A percentile compares a stretch with the other conserved stretches of the same genome.
Evolutionary conservation across 495 filamentous ascomycete species (phyloP).

Genomic region (Pyronema omphalodes): DNA sequence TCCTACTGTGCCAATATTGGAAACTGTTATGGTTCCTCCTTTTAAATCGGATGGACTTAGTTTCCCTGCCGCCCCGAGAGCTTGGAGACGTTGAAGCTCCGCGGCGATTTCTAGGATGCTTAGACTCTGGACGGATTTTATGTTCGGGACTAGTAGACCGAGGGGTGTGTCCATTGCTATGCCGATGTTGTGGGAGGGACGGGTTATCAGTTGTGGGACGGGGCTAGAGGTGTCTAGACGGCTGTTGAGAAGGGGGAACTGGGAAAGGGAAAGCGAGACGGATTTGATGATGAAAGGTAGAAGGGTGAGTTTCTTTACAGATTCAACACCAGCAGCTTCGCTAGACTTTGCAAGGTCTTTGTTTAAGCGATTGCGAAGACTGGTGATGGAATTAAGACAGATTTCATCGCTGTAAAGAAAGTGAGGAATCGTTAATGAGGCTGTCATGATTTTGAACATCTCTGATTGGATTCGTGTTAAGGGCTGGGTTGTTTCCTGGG

Average conservation of each 20-base stretch:
- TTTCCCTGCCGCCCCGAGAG: conserved; percentile 51
- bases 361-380: conserved; percentile 53
- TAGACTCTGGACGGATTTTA: conserved; percentile 59
- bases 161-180: conserved; percentile 86
- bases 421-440: conserved; percentile 74
- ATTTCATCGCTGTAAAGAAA: conserved; percentile 83
- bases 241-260: conserved; percentile 75
- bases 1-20: conserved; percentile 93
- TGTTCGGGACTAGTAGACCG: conserved; percentile 85
- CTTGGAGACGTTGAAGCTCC: conserved; percentile 56
- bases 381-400: conserved; percentile 51
- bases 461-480: conserved; percentile 65
- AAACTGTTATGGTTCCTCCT: conserved; percentile 86
- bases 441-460: conserved; percentile 99
- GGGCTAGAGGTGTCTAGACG: conserved; percentile 45
- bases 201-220: conserved; percentile 54
- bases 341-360: conserved; percentile 24
- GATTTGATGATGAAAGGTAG: conserved; percentile 90
- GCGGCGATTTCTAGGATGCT: conserved; percentile 58
- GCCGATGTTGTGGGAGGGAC: conserved; percentile 81
- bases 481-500: conserved; percentile 38
- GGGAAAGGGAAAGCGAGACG: conserved; percentile 60
- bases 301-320: conserved; percentile 49
- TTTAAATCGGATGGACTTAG: conserved; percentile 56
- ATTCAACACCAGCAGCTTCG: conserved; percentile 23